Evolutionary conservation across 179 eudicot species (phyloP).

Genomic region (Silene coronaria): DNA sequence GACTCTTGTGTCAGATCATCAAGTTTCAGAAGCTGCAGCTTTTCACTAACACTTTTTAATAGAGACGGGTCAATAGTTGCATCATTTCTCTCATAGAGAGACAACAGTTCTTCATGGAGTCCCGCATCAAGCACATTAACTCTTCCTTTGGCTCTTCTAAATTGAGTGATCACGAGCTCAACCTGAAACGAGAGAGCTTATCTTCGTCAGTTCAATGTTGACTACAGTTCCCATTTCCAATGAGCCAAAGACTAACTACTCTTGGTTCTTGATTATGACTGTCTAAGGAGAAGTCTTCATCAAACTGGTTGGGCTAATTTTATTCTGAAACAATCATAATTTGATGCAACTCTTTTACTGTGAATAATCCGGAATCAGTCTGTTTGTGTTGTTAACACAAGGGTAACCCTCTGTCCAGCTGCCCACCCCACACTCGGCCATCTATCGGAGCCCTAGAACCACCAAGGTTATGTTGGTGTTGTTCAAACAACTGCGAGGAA

Average conservation of each 20-base stretch:
- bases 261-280: neutral
- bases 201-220: slow-evolving; percentile 4
- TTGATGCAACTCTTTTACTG: neutral
- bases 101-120: slow-evolving; percentile 54
- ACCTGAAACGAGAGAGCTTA: slow-evolving; percentile 41
- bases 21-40: slow-evolving; percentile 59
- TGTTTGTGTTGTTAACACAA: neutral
- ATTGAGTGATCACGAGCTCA: slow-evolving; percentile 83
- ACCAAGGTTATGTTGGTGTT: neutral
- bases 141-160: slow-evolving; percentile 88
- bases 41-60: slow-evolving; percentile 60
- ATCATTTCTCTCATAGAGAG: slow-evolving; percentile 52
- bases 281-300: neutral
- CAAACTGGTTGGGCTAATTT: neutral
- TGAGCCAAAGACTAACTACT: neutral
- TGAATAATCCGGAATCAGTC: neutral
- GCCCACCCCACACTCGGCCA: neutral
- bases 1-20: slow-evolving; percentile 88
- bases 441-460: neutral
- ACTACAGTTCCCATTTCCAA: neutral
- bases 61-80: slow-evolving; percentile 43
- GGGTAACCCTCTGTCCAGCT: neutral
- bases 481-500: neutral
- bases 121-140: slow-evolving; percentile 57
- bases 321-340: neutral